Conservation (phyloP, 495 filamentous ascomycete species). For the Lentithecium fluviatile region DNA sequence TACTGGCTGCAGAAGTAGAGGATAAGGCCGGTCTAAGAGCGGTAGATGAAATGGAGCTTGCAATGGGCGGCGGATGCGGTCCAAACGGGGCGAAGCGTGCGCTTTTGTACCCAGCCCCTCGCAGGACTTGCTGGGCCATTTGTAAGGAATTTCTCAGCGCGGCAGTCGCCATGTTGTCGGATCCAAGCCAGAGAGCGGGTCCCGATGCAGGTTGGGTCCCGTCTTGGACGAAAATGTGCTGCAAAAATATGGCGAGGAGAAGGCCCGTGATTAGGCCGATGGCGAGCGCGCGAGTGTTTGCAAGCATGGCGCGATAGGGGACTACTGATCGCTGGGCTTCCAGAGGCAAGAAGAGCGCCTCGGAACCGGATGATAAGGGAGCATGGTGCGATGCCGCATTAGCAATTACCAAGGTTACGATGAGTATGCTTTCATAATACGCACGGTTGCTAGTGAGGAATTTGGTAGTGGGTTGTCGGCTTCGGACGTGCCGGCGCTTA, state of each 20-base stretch:
- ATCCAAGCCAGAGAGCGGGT: background rate
- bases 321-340: background rate
- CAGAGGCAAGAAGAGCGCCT: too few species aligned
- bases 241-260: slow-evolving; percentile 10
- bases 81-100: too few species aligned
- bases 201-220: background rate
- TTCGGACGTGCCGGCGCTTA: too few species aligned
- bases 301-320: slow-evolving; percentile 8
- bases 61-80: background rate
- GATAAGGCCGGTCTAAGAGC: background rate
- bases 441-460: too few species aligned
- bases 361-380: too few species aligned
- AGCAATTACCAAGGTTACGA: too few species aligned
- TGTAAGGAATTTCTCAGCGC: slow-evolving; percentile 31
- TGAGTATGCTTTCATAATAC: too few species aligned
- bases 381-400: too few species aligned
- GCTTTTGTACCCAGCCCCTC: slow-evolving; percentile 21
- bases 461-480: too few species aligned
- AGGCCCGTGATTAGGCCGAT: slow-evolving; percentile 21
- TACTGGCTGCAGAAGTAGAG: background rate
- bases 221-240: background rate
- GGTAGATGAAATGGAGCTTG: background rate
- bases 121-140: slow-evolving; percentile 10
- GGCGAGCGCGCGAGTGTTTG: slow-evolving; percentile 1
- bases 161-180: background rate